Evolutionary conservation across 2,329 filamentous ascomycete species (phyloP), one percentile per base, ranked within the genome.

Genomic region (Fusarium dimerum): DNA sequence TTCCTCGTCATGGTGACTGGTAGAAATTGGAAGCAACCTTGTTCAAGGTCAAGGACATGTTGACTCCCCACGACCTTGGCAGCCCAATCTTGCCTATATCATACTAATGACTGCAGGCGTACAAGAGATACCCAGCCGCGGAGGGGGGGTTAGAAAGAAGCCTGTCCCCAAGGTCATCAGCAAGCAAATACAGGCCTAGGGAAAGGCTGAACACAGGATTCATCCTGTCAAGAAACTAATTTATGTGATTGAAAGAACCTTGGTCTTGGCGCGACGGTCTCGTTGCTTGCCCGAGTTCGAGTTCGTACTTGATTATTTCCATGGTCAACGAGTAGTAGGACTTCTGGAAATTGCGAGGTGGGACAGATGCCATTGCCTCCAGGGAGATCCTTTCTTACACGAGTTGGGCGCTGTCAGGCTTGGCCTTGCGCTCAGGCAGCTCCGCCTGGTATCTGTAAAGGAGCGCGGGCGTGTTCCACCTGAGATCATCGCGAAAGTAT

Each of bases 331-430:
- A 57, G 55, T 54, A 60, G 61, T 65, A 49, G 45, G 55, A 61
- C 58, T 57, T 55, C 53, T 59, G 60, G 53, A 47, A 44, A 36
- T 18, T 50, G 54, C 52, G 51, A 47, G 51, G 48, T 43, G 52
- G 47, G 55, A 46, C 47, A 40, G 36, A 52, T 52, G 51, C 34
- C 43, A 48, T 38, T 41, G 43, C 39, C 29, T 45, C 44, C 42
- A 47, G 46, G 47, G 51, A 32, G 41, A 39, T 48, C 47, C 53
- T 51, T 47, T 51, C 20, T 50, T 29, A 40, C 47, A 52, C 55
- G 49, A 54, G 51, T 61, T 63, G 61, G 63, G 63, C 62, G 63
- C 57, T 63, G 54, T 65, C 65, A 47, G 63, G 62, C 61, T 60
- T 54, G 49, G 51, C 55, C 48, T 46, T 47, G 43, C 54, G 45